Evolutionary conservation across 345 rosid genomes (phyloP), one percentile per base, ranked within the genome.

Genomic region (Rubroshorea leprosula): DNA sequence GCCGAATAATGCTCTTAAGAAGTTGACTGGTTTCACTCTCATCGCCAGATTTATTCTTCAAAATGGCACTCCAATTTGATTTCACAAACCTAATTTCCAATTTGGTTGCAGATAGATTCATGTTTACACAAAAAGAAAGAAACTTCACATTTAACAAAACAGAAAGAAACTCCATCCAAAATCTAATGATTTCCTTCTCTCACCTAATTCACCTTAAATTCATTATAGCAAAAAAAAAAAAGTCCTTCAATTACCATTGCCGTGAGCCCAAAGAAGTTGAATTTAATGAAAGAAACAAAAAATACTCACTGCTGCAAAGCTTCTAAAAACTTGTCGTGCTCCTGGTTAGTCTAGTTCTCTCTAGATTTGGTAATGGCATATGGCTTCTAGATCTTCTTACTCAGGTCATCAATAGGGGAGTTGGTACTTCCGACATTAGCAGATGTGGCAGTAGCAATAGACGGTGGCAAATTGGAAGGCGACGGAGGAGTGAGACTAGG

Each of bases 331-430:
- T 80, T 83, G 67, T 92, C 98, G 62, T 86, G 98, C 66, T 89
- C 98, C 65, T 83, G 96, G 49, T 92, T 95, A 0, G 91, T 86
- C 98, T 97, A 89, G 78, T 79, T 92, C 89, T 92, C 98, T 63
- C 98, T 80, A 63, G 94, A 86, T 74, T 92, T 92, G 13, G 91
- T 89, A 51, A 89, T 84, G 0, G 95, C 89, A 72, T 92, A 92
- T 0, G 95, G 97, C 76, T 92, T 92, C 59, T 97, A 78, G 43
- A 84, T 74, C 83, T 89, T 92, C 97, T 73, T 80, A 65, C 51
- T 62, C 48, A 58, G 61, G 66, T 86, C 96, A 59, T 84, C 95
- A 5, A 64, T n/a, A 62, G 54, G 72, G 31, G 78, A 27, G 65
- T 60, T 39, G 31, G 78, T 19, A 52, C 53, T 65, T 44, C 41